Conservation (phyloP, 176 grass and related monocot species). For the Sorghum bicolor region DNA sequence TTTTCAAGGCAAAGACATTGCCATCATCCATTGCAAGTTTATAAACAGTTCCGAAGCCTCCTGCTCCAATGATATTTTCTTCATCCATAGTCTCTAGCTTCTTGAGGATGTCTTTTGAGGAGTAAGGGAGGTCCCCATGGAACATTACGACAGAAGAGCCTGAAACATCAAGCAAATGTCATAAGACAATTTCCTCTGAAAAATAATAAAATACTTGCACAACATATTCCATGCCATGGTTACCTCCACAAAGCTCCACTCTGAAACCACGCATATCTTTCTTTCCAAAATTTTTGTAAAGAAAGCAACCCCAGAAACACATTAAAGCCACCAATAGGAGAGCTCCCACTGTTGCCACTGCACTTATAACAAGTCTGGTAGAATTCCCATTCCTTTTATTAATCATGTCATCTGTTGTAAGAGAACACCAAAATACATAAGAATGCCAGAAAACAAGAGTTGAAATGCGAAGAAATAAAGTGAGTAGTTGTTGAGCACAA, state of each 20-base stretch:
- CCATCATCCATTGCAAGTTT: constrained; percentile 97
- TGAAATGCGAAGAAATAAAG: background rate
- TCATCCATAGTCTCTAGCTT: constrained; percentile 85
- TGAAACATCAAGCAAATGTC: constrained; percentile 38
- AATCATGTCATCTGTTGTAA: constrained; percentile 42
- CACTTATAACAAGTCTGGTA: constrained; percentile 95
- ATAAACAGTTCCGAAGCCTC: constrained; percentile 96
- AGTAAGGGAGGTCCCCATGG: constrained; percentile 95
- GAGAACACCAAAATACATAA: constrained; percentile 20
- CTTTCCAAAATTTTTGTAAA: constrained; percentile 98
- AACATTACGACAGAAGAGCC: constrained; percentile 94
- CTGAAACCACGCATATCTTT: constrained; percentile 72
- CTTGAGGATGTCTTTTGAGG: constrained; percentile 92
- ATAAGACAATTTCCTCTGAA: background rate
- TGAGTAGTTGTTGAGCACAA: background rate
- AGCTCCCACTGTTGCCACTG: constrained; percentile 94
- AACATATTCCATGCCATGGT: constrained; percentile 19
- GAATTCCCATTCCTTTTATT: constrained; percentile 65
- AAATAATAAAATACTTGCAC: background rate
- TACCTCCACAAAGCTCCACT: constrained; percentile 96
- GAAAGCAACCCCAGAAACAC: constrained; percentile 99
- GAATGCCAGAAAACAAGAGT: constrained; percentile 5
- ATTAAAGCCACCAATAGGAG: constrained; percentile 92
- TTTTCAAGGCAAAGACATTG: constrained; percentile 88
- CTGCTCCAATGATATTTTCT: constrained; percentile 81